phyloP scores from a whole-genome alignment of 2,329 filamentous ascomycete genomes.

The Cladophialophora yegresii region DNA sequence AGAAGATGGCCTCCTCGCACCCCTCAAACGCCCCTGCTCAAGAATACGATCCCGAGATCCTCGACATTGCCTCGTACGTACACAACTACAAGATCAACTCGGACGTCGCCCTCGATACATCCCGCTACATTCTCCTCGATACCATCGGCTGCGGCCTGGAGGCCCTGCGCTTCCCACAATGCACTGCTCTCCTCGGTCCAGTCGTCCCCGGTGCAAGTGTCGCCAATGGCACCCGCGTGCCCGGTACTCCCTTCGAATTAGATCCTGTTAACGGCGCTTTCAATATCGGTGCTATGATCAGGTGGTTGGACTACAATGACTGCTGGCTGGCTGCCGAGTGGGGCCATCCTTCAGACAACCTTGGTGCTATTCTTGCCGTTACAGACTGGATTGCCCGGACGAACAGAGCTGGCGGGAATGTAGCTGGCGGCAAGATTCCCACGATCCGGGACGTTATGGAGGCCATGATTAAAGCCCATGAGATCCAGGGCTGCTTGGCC shows the following conservation, averaged over 20 bases:
- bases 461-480: slow-evolving; percentile 98
- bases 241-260: slow-evolving; percentile 88
- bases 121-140: slow-evolving; percentile 93
- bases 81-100: slow-evolving; percentile 89
- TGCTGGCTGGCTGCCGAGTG: slow-evolving; percentile 99
- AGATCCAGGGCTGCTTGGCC: slow-evolving; percentile 96
- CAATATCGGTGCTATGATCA: slow-evolving; percentile 98
- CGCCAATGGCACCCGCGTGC: slow-evolving; percentile 87
- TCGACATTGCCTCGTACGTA: slow-evolving; percentile 92
- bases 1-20: slow-evolving; percentile 44
- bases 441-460: slow-evolving; percentile 89
- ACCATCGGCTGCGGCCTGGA: slow-evolving; percentile 96
- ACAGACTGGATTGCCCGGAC: slow-evolving; percentile 97
- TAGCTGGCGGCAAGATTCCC: slow-evolving; percentile 73
- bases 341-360: slow-evolving; percentile 97
- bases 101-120: slow-evolving; percentile 92
- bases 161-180: slow-evolving; percentile 92
- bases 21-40: slow-evolving; percentile 45
- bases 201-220: slow-evolving; percentile 87
- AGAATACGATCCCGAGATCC: slow-evolving; percentile 87
- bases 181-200: slow-evolving; percentile 90
- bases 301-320: slow-evolving; percentile 99
- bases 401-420: slow-evolving; percentile 78
- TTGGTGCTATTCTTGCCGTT: slow-evolving; percentile 93
- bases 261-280: slow-evolving; percentile 95